A percentile compares a stretch with the other conserved stretches of the same genome.
phyloP scores from a whole-genome alignment of 345 rosid species.

The Triadica sebifera region DNA sequence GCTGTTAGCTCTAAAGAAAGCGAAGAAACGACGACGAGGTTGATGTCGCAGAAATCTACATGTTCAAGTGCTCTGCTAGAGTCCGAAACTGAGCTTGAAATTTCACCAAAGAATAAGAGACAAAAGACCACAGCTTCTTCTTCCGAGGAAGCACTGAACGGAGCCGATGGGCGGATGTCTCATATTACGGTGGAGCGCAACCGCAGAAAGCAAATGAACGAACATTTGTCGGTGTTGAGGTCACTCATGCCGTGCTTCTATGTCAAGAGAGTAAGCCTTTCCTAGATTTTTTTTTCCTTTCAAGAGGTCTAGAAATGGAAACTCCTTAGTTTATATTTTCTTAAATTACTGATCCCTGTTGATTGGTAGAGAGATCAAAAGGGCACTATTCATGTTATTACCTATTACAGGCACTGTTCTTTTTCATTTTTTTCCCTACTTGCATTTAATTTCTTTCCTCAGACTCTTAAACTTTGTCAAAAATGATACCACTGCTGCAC shows the following conservation, averaged over 20 bases:
- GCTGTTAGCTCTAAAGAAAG: neutral
- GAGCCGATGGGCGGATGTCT: slow-evolving; percentile 62
- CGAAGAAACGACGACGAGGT: slow-evolving; percentile 10
- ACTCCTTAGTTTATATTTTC: neutral
- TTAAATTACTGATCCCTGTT: neutral
- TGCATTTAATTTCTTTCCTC: neutral
- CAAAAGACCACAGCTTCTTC: slow-evolving; percentile 24
- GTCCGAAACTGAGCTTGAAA: slow-evolving; percentile 44
- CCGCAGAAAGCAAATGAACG: slow-evolving; percentile 98
- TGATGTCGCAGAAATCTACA: slow-evolving; percentile 37
- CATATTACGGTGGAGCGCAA: slow-evolving; percentile 95
- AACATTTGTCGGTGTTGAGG: slow-evolving; percentile 73
- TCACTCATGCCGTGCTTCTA: slow-evolving; percentile 98
- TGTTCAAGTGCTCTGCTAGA: slow-evolving; percentile 32
- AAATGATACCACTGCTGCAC: neutral
- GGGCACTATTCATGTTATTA: neutral
- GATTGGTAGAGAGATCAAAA: neutral
- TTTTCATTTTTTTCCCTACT: neutral
- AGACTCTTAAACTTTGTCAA: neutral
- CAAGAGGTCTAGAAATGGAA: too few species aligned
- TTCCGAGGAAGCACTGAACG: slow-evolving; percentile 33
- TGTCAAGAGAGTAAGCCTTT: slow-evolving; percentile 80
- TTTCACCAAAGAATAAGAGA: slow-evolving; percentile 45
- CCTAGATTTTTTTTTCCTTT: too few species aligned
- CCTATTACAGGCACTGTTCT: neutral